phyloP scores from a whole-genome alignment of 1,139 yeast species.

The Blastobotrys buckinghamii region DNA sequence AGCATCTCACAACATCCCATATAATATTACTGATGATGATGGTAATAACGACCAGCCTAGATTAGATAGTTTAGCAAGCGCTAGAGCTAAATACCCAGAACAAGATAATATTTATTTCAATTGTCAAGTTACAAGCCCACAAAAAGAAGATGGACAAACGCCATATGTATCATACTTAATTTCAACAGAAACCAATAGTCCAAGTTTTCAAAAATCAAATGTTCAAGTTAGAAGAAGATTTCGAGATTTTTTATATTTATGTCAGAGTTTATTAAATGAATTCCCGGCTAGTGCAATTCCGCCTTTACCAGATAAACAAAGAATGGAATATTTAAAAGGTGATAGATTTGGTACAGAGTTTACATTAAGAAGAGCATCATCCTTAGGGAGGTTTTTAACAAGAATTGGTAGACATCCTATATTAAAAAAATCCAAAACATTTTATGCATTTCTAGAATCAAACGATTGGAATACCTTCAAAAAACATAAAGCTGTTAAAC shows the following conservation, averaged over 20 bases:
- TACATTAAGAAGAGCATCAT: constrained; percentile 76
- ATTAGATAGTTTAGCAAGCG: not conserved
- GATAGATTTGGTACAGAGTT: constrained; percentile 79
- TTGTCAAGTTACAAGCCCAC: constrained; percentile 58
- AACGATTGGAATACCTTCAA: constrained; percentile 81
- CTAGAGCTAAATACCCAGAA: constrained; percentile 2
- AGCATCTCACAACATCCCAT: not conserved
- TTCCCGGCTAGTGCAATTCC: constrained; percentile 85
- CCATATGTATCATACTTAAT: constrained; percentile 78
- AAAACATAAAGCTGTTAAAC: constrained; percentile 39
- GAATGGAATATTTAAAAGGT: constrained; percentile 91
- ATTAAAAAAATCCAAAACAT: constrained; percentile 62
- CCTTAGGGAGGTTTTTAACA: constrained; percentile 68
- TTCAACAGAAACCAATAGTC: constrained; percentile 51
- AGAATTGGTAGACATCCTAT: constrained; percentile 71
- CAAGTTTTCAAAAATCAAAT: constrained; percentile 39
- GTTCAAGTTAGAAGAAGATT: constrained; percentile 68
- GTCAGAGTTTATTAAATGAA: constrained; percentile 67
- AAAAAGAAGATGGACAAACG: constrained; percentile 74
- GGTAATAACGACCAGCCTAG: not conserved
- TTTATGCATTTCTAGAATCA: constrained; percentile 72
- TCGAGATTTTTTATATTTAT: constrained; percentile 75
- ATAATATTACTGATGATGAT: not conserved
- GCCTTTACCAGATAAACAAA: constrained; percentile 89
- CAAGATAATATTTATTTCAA: constrained; percentile 19